These are phyloP conservation scores for Samsoniella hepiali DNA, from an alignment of 2,329 filamentous ascomycete species.

Conservation along the genomic window DNA sequence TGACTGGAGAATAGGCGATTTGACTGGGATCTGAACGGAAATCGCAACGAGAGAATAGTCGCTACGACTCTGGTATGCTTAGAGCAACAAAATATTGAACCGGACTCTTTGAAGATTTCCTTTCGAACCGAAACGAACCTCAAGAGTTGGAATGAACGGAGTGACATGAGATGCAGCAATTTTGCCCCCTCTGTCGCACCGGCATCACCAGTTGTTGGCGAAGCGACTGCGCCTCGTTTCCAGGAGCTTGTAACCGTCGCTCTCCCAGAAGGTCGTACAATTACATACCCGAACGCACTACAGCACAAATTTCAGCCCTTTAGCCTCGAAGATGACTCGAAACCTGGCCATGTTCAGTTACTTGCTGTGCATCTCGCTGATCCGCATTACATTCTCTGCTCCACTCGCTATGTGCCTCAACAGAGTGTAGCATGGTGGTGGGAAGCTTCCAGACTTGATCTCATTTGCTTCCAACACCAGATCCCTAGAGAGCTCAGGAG, in stretches of 20 bases:
- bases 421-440: constrained; percentile 12
- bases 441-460: not conserved
- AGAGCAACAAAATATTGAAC: not conserved
- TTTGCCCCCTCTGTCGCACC: not conserved
- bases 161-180: not conserved
- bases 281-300: not conserved
- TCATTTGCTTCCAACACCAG: not conserved
- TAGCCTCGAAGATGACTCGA: not conserved
- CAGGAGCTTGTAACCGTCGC: not conserved
- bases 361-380: constrained; percentile 2
- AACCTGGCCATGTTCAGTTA: not conserved
- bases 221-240: not conserved
- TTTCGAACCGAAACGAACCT: not conserved
- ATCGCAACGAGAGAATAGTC: constrained; percentile 5
- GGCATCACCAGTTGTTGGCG: not conserved
- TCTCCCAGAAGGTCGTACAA: not conserved
- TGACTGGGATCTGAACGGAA: not conserved
- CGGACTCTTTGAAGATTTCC: not conserved
- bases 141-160: not conserved
- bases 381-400: constrained; percentile 2
- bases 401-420: constrained; percentile 1
- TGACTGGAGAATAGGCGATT: not conserved
- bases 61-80: not conserved
- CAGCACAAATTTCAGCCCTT: not conserved
- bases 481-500: not conserved